These are phyloP conservation scores for Penicillium antarcticum DNA, from an alignment of 495 filamentous ascomycete species.

Conservation along the genomic window DNA sequence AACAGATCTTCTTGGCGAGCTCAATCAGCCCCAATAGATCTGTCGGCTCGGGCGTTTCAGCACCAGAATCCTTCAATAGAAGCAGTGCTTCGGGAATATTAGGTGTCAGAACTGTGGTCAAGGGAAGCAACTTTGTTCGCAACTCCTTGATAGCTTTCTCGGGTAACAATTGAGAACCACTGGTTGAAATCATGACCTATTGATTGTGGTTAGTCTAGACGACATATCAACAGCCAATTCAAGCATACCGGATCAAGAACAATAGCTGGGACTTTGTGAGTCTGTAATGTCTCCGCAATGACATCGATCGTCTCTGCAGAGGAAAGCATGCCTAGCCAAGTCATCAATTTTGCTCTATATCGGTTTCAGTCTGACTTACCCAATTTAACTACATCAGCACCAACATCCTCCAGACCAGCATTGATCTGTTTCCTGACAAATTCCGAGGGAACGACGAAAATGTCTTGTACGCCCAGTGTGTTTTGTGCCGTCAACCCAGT, in stretches of 20 bases:
- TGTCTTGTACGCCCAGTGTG: conserved; percentile 76
- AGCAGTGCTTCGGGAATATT: conserved; percentile 87
- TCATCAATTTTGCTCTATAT: not conserved
- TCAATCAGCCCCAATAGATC: conserved; percentile 58
- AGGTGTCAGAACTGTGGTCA: conserved; percentile 79
- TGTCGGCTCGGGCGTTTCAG: conserved; percentile 44
- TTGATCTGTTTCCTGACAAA: conserved; percentile 85
- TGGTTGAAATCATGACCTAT: conserved; percentile 92
- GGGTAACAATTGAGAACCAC: conserved; percentile 72
- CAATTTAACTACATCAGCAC: conserved; percentile 86
- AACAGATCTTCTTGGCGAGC: conserved; percentile 63
- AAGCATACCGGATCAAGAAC: conserved; percentile 79
- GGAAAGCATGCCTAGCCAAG: conserved; percentile 76
- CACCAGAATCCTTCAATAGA: conserved; percentile 59
- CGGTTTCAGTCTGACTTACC: conserved; percentile 47
- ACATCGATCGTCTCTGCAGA: conserved; percentile 71
- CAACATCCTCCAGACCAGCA: conserved; percentile 77
- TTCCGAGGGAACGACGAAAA: conserved; percentile 72
- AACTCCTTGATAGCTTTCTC: conserved; percentile 62
- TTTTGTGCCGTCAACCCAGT: conserved; percentile 95
- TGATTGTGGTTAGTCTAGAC: conserved; percentile 5
- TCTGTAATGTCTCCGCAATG: conserved; percentile 63
- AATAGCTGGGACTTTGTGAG: conserved; percentile 56
- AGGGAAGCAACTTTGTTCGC: conserved; percentile 64
- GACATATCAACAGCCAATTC: not conserved